Evolutionary conservation across 768 basidiomycete species (phyloP).

Genomic region (Amanita phalloides): DNA sequence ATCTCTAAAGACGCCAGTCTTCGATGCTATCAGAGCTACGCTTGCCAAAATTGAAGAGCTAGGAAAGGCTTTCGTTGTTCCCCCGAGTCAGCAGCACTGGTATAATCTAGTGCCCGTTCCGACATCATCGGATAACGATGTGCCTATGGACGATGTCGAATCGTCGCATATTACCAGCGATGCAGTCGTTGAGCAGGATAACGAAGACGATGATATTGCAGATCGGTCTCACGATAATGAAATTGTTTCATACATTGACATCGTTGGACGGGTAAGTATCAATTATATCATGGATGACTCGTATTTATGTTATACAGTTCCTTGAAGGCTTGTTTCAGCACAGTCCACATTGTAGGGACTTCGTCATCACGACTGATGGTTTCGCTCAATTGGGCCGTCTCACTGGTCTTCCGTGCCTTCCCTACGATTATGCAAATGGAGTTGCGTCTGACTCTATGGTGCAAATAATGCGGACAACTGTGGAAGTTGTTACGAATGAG

Average conservation of each 20-base stretch:
- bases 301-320: constrained; percentile 40
- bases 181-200: constrained; percentile 8
- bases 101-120: constrained; percentile 40
- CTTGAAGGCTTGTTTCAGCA: constrained; percentile 94
- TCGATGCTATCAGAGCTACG: constrained; percentile 63
- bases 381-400: constrained; percentile 66
- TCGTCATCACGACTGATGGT: constrained; percentile 65
- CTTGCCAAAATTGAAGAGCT: constrained; percentile 66
- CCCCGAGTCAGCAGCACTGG: constrained; percentile 53
- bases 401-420: constrained; percentile 76
- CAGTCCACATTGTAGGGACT: constrained; percentile 81
- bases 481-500: constrained; percentile 73
- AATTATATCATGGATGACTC: not conserved
- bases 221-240: constrained; percentile 60
- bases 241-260: constrained; percentile 70
- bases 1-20: constrained; percentile 66
- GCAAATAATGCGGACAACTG: constrained; percentile 81
- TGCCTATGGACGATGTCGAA: constrained; percentile 39
- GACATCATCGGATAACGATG: constrained; percentile 20
- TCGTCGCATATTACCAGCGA: constrained; percentile 3
- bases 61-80: constrained; percentile 47
- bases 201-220: constrained; percentile 16
- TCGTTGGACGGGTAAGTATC: constrained; percentile 57
- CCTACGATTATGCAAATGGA: constrained; percentile 81
- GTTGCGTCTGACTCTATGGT: constrained; percentile 81